These are phyloP conservation scores for Chamaecrista fasciculata DNA, from an alignment of 306 rosid genomes.

Conservation along the genomic window DNA sequence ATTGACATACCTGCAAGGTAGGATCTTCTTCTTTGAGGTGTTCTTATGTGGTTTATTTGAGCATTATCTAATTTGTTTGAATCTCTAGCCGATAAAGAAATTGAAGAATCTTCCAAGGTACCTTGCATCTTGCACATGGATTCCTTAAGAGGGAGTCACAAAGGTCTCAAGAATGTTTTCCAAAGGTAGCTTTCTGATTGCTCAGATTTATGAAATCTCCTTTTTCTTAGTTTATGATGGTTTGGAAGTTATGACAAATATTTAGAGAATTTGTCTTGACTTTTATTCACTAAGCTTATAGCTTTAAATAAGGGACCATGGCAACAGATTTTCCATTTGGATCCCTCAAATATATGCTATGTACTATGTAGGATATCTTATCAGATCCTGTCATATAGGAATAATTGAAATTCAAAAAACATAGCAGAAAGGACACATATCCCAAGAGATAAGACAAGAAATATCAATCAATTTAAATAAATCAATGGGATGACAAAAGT, in stretches of 20 bases:
- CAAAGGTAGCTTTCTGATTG: slow-evolving; percentile 52
- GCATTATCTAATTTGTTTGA: slow-evolving; percentile 16
- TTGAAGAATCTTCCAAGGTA: slow-evolving; percentile 40
- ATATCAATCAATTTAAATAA: too few species aligned
- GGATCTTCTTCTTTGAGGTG: slow-evolving; percentile 28
- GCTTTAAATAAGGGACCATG: too few species aligned
- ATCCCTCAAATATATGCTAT: too few species aligned
- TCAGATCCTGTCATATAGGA: too few species aligned
- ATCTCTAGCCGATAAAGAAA: slow-evolving; percentile 46
- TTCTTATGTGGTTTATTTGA: slow-evolving; percentile 25
- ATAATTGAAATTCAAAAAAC: too few species aligned
- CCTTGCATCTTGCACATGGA: slow-evolving; percentile 87
- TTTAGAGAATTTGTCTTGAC: too few species aligned
- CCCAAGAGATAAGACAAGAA: too few species aligned
- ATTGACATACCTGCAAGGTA: slow-evolving; percentile 47
- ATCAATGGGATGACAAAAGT: too few species aligned
- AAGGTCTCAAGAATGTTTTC: slow-evolving; percentile 54
- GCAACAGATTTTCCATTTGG: too few species aligned
- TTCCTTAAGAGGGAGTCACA: slow-evolving; percentile 70
- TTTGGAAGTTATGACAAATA: slow-evolving; percentile 15
- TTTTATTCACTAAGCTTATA: too few species aligned
- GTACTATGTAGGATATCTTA: too few species aligned
- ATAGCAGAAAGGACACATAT: too few species aligned
- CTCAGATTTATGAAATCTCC: slow-evolving; percentile 1
- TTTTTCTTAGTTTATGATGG: slow-evolving; percentile 3